Conservation (phyloP, 768 basidiomycete species). For the Pilatotrama ljubarskyi region DNA sequence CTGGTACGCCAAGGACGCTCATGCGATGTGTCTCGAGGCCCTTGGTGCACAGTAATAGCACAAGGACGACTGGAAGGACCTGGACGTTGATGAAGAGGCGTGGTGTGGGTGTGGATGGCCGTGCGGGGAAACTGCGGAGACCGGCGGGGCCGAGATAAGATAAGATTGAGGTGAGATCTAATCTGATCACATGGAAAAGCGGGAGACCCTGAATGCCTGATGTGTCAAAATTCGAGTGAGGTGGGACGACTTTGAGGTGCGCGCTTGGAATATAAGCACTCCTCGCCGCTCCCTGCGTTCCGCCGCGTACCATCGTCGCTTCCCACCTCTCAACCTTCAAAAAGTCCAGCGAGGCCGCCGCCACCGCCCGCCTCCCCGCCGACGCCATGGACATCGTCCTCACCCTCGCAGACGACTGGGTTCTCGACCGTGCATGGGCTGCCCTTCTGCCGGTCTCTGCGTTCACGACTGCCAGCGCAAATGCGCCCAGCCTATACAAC, state of each 20-base stretch:
- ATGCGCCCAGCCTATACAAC: conserved; percentile 26
- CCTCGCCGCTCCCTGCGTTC: not conserved
- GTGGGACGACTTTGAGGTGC: conserved; percentile 20
- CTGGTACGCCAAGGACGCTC: not conserved
- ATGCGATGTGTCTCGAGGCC: not conserved
- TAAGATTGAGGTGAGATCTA: conserved; percentile 13
- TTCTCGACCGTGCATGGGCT: conserved; percentile 82
- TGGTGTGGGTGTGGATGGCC: not conserved
- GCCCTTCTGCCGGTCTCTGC: conserved; percentile 59
- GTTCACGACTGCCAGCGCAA: conserved; percentile 25
- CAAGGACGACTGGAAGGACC: not conserved
- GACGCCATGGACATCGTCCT: conserved; percentile 83
- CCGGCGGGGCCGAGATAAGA: conserved; percentile 13
- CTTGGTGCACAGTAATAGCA: not conserved
- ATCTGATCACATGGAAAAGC: conserved; percentile 6
- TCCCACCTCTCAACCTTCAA: not conserved
- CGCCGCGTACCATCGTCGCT: not conserved
- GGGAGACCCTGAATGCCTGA: not conserved
- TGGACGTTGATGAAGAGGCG: not conserved
- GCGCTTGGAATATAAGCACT: conserved; percentile 21
- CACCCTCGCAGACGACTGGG: conserved; percentile 60
- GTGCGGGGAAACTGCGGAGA: conserved; percentile 12
- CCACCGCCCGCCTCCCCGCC: not conserved
- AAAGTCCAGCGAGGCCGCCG: not conserved
- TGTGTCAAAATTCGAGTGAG: conserved; percentile 13